Percentiles rank a stretch among this genome's conserved stretches.
Evolutionary conservation across 1,139 yeast genomes (phyloP).

Genomic region (Candida anutae): DNA sequence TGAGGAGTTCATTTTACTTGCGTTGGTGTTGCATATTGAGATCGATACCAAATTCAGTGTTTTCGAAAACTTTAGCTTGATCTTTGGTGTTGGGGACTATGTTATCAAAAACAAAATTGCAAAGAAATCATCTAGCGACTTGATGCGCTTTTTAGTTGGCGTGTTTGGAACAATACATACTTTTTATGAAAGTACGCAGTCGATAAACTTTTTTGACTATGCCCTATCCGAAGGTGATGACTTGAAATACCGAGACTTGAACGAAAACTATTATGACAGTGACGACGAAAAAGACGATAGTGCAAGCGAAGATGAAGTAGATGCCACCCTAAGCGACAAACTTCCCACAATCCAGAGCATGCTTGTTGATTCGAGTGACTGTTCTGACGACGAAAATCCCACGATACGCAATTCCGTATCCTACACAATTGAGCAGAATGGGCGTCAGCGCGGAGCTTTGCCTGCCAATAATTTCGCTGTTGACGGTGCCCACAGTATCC

Average conservation of each 20-base stretch:
- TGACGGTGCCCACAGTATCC: too few species aligned
- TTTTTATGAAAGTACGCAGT: slow-evolving; percentile 34
- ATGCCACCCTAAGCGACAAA: too few species aligned
- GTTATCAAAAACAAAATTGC: slow-evolving; percentile 18
- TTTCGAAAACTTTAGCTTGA: slow-evolving; percentile 35
- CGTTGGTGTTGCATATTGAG: slow-evolving; percentile 30
- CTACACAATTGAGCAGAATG: too few species aligned
- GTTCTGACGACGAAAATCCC: too few species aligned
- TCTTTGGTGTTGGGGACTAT: slow-evolving; percentile 37
- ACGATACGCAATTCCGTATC: too few species aligned
- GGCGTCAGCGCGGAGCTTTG: slow-evolving; percentile 4
- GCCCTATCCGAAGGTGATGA: slow-evolving; percentile 26
- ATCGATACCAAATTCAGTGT: slow-evolving; percentile 32
- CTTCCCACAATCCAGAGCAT: too few species aligned
- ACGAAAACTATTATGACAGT: slow-evolving; percentile 23
- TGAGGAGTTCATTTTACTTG: slow-evolving; percentile 15
- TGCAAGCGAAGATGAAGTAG: slow-evolving; percentile 8
- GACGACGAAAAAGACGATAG: slow-evolving; percentile 11
- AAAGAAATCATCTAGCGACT: slow-evolving; percentile 7
- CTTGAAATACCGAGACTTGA: slow-evolving; percentile 26
- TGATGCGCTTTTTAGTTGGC: slow-evolving; percentile 17
- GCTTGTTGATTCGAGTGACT: too few species aligned
- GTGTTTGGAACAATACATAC: slow-evolving; percentile 23
- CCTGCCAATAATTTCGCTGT: slow-evolving; percentile 10
- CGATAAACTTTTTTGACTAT: slow-evolving; percentile 32